Base-by-base conservation (phyloP, 164 flowering plant species). In the Santalum album region DNA sequence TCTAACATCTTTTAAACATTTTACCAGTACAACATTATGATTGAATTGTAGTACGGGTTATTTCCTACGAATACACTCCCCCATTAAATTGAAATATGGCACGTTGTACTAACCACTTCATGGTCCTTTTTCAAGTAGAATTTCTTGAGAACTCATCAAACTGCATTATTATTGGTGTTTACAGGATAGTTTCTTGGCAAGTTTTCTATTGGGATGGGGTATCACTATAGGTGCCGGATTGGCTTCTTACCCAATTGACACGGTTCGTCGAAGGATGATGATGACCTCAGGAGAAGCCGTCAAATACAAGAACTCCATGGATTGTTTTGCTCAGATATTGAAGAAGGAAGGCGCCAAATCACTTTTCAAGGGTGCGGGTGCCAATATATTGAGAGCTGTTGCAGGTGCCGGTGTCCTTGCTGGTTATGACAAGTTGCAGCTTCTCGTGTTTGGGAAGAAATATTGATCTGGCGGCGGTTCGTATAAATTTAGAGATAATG, bases 381-480 rank as follows among this genome's bases (percentile, higher is more conserved):
- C 79, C 43, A 75, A 75, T 61, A 69, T 75, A 35, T 58, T 72
- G 39, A 72, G 80, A 43, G 80, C 73, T 1, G 80, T 75, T 49
- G 80, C 80, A 19, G 80, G 80, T 65, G 80, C 80, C 44, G 80
- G 80, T 56, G 80, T 70, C 50, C 60, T 72, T 12, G 77, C 80
- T 20, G 77, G 80, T n/a, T 76, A 76, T 27, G 80, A 68, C 63
- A 71, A 66, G 59, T 53, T 70, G 44, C 71, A 70, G 71, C 49
- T 66, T 18, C n/a, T 70, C 40, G 24, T 66, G 21, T 36, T 70
- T 11, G 71, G 74, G 6, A 71, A 67, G 66, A 71, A 67, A 32
- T 71, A 71, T 38, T 69, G 75, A 42, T 67, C 72, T 40, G 69
- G 66, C 26, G 74, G 68, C 40, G 69, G 72, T n/a, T 49, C 6